Evolutionary conservation across 2,329 filamentous ascomycete genomes (phyloP).

Genomic region (Pseudogymnoascus sp.): DNA sequence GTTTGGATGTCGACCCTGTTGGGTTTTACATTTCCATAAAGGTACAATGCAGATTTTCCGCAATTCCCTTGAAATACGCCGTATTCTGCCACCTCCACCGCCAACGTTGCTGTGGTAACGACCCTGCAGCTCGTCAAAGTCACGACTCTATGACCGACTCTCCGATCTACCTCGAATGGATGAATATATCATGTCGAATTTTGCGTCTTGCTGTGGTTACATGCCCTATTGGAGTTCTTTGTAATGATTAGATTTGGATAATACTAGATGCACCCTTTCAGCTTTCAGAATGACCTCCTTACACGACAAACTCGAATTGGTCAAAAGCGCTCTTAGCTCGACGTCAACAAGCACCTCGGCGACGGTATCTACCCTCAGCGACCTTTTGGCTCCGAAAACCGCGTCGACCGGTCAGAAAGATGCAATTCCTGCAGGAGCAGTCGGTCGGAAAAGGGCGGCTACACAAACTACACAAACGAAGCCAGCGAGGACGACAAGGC

Average conservation of each 20-base stretch:
- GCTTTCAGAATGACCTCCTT: constrained; percentile 34
- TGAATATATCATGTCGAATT: constrained; percentile 6
- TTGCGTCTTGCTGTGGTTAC: constrained; percentile 5
- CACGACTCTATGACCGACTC: constrained; percentile 3
- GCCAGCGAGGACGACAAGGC: constrained; percentile 21
- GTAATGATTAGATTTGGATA: constrained; percentile 30
- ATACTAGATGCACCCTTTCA: constrained; percentile 18
- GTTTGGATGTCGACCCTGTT: background rate
- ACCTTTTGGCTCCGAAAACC: constrained; percentile 36
- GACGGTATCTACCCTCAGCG: constrained; percentile 39
- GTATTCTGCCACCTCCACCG: constrained; percentile 3
- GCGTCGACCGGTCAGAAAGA: constrained; percentile 13
- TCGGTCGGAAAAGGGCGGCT: background rate
- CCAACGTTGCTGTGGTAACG: constrained; percentile 8
- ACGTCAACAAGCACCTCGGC: constrained; percentile 41
- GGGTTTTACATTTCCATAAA: background rate
- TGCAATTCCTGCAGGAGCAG: background rate
- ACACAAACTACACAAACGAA: constrained; percentile 13
- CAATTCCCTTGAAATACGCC: background rate
- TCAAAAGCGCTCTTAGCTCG: constrained; percentile 41
- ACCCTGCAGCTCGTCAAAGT: constrained; percentile 4
- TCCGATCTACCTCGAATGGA: background rate
- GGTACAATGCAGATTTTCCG: background rate
- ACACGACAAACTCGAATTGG: constrained; percentile 37
- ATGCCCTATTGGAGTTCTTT: constrained; percentile 17